Conservation (phyloP, 768 basidiomycete genomes). For the Mycena sanguinolenta region DNA sequence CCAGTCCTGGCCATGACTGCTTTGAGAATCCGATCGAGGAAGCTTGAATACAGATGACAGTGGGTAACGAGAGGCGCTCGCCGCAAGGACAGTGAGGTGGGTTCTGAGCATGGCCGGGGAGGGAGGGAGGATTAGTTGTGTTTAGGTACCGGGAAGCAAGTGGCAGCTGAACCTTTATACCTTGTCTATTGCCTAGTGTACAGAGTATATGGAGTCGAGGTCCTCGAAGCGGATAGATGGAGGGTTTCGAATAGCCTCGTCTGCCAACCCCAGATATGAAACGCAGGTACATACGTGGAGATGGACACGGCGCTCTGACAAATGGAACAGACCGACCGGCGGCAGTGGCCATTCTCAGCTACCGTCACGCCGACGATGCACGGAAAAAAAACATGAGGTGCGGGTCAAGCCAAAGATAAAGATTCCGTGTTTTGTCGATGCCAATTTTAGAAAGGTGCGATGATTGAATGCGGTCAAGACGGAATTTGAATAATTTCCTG, state of each 20-base stretch:
- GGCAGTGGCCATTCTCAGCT: constrained; percentile 26
- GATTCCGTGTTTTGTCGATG: constrained; percentile 6
- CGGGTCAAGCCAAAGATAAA: constrained; percentile 14
- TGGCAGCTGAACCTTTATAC: constrained; percentile 40
- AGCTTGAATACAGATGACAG: constrained; percentile 65
- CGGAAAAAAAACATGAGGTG: constrained; percentile 12
- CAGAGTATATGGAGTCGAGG: constrained; percentile 42
- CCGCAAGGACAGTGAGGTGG: constrained; percentile 68
- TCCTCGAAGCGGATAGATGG: constrained; percentile 40
- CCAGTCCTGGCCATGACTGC: constrained; percentile 56
- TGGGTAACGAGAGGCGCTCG: constrained; percentile 59
- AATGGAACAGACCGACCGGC: constrained; percentile 35
- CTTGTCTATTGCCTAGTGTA: constrained; percentile 26
- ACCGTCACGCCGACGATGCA: constrained; percentile 19
- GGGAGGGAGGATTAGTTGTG: constrained; percentile 34
- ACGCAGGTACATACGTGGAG: constrained; percentile 43
- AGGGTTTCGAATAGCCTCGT: constrained; percentile 52
- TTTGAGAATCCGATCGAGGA: constrained; percentile 54
- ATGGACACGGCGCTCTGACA: constrained; percentile 36
- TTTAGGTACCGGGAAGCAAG: constrained; percentile 36
- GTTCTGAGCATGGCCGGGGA: constrained; percentile 50
- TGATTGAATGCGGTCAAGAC: constrained; percentile 25
- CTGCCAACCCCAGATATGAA: constrained; percentile 46
- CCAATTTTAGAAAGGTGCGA: constrained; percentile 20
- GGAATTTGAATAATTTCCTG: constrained; percentile 19